phyloP scores from a whole-genome alignment of 805 yeast genomes.

The Candida tibetensis region DNA sequence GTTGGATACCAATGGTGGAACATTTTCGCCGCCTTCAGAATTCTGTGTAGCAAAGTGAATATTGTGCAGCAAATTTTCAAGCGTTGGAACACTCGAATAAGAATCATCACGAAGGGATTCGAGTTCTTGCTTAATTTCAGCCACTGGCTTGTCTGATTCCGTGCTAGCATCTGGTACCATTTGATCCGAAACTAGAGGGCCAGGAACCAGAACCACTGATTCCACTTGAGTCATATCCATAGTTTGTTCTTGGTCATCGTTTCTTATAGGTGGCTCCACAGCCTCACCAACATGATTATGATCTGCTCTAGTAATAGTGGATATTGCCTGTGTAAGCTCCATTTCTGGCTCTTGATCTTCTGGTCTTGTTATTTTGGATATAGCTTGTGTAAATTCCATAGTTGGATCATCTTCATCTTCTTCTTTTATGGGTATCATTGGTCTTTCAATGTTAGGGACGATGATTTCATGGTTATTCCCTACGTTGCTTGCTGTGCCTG shows the following conservation, averaged over 20 bases:
- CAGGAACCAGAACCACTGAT: not conserved
- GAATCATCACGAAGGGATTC: not conserved
- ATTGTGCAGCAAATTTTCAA: no score
- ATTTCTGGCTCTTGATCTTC: slow-evolving; percentile 16
- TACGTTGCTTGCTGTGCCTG: not conserved
- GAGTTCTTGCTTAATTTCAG: not conserved
- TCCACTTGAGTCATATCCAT: slow-evolving; percentile 9
- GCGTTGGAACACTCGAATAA: no score
- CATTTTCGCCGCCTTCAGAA: no score
- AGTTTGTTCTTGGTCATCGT: slow-evolving; percentile 3
- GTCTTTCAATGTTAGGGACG: no score
- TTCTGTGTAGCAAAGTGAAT: no score
- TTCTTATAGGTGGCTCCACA: not conserved
- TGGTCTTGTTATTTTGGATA: not conserved
- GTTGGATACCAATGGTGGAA: not conserved
- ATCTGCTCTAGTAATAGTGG: not conserved
- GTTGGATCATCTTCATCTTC: slow-evolving; percentile 1
- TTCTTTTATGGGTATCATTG: no score
- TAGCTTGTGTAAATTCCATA: slow-evolving; percentile 6
- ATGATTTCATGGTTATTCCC: no score
- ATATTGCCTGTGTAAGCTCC: slow-evolving; percentile 24
- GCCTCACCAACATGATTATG: not conserved
- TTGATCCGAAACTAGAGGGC: not conserved
- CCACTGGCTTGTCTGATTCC: not conserved
- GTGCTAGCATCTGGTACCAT: not conserved